Evolutionary conservation across 805 yeast species (phyloP), one percentile per base, ranked within the genome.

Genomic region (Suhomyces sp.): DNA sequence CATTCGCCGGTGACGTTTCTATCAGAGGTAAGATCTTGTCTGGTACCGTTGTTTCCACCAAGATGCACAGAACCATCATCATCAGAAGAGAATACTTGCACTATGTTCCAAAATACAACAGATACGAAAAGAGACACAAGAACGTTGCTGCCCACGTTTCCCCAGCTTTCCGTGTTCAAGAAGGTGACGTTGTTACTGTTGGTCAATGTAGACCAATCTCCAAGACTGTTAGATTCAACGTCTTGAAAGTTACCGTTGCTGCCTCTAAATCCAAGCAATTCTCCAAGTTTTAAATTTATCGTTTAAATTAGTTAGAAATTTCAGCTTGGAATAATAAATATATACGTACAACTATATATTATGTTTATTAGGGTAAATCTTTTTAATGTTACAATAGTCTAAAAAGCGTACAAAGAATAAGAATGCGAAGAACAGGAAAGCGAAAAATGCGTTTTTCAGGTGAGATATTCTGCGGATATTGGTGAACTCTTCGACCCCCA

Each of bases 71-170:
- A 86, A 94, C 99, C 72, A 88, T 94, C 83, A 87, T 94, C 79
- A 89, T 94, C 84, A 92, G 99, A 87, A 93, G 99, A 84, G 98
- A 94, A 77, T 94, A 94, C 96, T 89, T 94, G 78, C 99, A 94
- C 85, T 94, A 90, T 84, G 89, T 94, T 79, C 96, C 98, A 81
- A 94, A 94, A 87, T 94, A 94, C 85, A 94, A 93, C 96, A 92
- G 99, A 89, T 94, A 91, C 89, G 99, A 94, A 85, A 94, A 94
- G 89, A 91, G 99, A 85, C 99, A 94, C 89, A 94, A 94, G 94
- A 94, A 94, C 87, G 85, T 94, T 62, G 96, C 99, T 78, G 99
- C 97, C 72, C 99, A 94, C 84, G 89, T 94, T 73, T 93, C 98
- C 65, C 99, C 99, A 82, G 98, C 98, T 80, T 94, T 94, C 98